A percentile compares a stretch with the other conserved stretches of the same genome.
phyloP scores from a whole-genome alignment of 2,329 filamentous ascomycete species.

The Botrytis tulipae region DNA sequence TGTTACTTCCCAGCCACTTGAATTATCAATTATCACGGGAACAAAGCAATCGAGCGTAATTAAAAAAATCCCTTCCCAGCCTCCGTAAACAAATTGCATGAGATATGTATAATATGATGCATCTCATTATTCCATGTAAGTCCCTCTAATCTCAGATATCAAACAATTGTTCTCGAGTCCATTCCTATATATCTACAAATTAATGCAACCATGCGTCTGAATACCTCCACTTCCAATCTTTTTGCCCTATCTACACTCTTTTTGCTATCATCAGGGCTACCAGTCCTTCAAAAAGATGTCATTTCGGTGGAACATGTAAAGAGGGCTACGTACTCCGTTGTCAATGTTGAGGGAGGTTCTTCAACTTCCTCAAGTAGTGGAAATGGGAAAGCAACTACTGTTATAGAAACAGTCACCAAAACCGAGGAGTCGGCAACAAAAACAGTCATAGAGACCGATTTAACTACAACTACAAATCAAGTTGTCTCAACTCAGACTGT shows the following conservation, averaged over 20 bases:
- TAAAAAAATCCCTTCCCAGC: conserved; percentile 26
- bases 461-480: conserved; percentile 27
- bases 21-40: conserved; percentile 24
- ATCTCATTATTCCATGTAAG: conserved; percentile 23
- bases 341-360: conserved; percentile 39
- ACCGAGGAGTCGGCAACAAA: conserved; percentile 29
- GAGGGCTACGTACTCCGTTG: conserved; percentile 39
- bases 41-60: conserved; percentile 17
- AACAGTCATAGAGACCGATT: conserved; percentile 33
- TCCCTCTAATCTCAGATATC: conserved; percentile 17
- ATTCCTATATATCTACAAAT: conserved; percentile 4
- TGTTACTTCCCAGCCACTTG: conserved; percentile 23
- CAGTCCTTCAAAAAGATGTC: conserved; percentile 27
- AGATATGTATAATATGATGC: conserved; percentile 32
- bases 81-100: conserved; percentile 26
- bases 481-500: conserved; percentile 32
- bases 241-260: conserved; percentile 34
- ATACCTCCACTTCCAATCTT: conserved; percentile 28
- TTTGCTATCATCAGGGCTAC: conserved; percentile 30
- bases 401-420: conserved; percentile 32
- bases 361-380: conserved; percentile 22
- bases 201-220: conserved; percentile 32
- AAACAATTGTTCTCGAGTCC: conserved; percentile 2
- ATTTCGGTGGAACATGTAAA: conserved; percentile 22
- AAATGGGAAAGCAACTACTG: conserved; percentile 23